Conservation (phyloP, 176 grass and related monocot species). For the Triticum timopheevii region DNA sequence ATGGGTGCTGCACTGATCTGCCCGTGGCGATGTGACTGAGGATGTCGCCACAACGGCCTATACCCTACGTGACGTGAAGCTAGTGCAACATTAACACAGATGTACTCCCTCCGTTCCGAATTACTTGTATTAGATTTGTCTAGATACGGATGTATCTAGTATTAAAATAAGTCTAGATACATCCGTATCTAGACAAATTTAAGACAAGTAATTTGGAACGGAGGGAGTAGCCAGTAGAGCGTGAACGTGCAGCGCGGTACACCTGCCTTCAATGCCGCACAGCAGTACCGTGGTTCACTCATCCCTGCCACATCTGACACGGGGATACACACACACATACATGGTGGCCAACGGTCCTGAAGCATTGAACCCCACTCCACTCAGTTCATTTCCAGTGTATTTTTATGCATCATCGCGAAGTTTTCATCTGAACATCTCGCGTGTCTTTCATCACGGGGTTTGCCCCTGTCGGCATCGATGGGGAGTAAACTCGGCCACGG, state of each 20-base stretch:
- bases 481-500: background rate
- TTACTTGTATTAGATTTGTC: too few species aligned
- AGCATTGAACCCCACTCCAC: background rate
- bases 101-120: too few species aligned
- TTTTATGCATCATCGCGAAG: background rate
- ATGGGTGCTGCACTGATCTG: background rate
- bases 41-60: too few species aligned
- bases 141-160: too few species aligned
- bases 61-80: background rate
- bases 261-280: background rate
- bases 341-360: background rate
- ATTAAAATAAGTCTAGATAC: too few species aligned
- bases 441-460: background rate
- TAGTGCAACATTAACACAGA: background rate
- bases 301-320: background rate
- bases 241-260: background rate
- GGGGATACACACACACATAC: too few species aligned
- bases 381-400: background rate
- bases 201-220: too few species aligned
- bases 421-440: background rate
- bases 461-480: background rate
- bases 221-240: background rate
- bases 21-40: background rate
- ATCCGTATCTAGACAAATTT: too few species aligned
- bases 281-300: background rate